A percentile compares a stretch with the other conserved stretches of the same genome.
Conservation (phyloP, 495 filamentous ascomycete species). For the Talaromyces thailandensis region DNA sequence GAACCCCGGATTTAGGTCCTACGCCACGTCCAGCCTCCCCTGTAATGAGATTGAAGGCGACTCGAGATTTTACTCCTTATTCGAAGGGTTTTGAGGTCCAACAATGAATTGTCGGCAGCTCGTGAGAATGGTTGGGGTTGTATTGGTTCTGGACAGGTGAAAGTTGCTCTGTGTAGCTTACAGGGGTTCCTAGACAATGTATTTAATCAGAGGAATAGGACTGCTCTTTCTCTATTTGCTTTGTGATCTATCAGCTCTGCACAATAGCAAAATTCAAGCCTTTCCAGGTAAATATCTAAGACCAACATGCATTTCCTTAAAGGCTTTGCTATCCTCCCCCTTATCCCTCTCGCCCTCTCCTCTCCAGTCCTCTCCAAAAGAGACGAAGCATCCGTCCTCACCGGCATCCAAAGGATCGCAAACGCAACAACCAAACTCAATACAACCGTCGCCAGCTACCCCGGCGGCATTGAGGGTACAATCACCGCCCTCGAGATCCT, state of each 20-base stretch:
- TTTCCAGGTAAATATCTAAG: background rate
- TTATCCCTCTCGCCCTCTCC: conserved; percentile 6
- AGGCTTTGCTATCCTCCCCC: background rate
- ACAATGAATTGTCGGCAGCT: background rate
- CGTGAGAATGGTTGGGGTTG: background rate
- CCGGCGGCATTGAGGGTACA: conserved; percentile 13
- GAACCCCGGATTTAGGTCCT: background rate
- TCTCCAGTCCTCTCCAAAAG: conserved; percentile 10
- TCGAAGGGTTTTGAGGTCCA: background rate
- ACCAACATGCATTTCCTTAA: background rate
- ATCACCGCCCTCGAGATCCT: conserved; percentile 15
- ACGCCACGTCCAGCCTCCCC: background rate
- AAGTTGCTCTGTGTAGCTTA: background rate
- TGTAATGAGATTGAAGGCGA: background rate
- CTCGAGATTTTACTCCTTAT: background rate
- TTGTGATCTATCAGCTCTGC: background rate
- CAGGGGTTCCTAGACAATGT: background rate
- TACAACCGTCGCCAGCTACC: conserved; percentile 14
- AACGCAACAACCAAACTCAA: conserved; percentile 13
- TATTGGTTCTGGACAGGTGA: background rate
- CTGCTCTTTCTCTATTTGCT: background rate
- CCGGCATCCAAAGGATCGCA: conserved; percentile 10
- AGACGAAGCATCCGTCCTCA: conserved; percentile 13
- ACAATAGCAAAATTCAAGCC: background rate
- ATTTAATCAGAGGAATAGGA: background rate